phyloP scores from a whole-genome alignment of 495 filamentous ascomycete genomes.

The Neurospora sp. region DNA sequence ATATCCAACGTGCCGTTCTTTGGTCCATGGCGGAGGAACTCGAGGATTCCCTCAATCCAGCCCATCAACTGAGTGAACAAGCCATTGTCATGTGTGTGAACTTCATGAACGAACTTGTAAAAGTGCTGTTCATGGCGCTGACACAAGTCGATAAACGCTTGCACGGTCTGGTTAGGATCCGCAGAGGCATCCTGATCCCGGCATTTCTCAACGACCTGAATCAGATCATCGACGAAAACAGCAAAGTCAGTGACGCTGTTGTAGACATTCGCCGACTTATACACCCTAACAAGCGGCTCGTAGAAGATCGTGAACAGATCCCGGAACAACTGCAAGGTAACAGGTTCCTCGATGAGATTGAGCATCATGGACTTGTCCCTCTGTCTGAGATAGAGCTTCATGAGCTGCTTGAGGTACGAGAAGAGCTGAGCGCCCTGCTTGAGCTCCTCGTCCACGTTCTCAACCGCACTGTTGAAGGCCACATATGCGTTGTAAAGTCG shows the following conservation, averaged over 20 bases:
- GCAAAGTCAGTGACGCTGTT: slow-evolving; percentile 94
- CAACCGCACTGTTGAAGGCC: slow-evolving; percentile 91
- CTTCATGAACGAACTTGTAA: slow-evolving; percentile 98
- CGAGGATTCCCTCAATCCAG: slow-evolving; percentile 94
- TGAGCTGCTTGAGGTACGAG: slow-evolving; percentile 84
- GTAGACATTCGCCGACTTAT: slow-evolving; percentile 98
- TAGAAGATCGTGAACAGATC: slow-evolving; percentile 99
- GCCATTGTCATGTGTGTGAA: slow-evolving; percentile 95
- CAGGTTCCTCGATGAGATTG: slow-evolving; percentile 86
- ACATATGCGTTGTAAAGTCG: slow-evolving; percentile 88
- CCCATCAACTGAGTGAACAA: slow-evolving; percentile 92
- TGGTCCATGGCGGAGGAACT: slow-evolving; percentile 83
- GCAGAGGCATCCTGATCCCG: slow-evolving; percentile 86
- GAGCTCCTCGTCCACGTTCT: slow-evolving; percentile 83
- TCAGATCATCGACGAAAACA: slow-evolving; percentile 82
- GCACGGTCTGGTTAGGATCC: slow-evolving; percentile 97
- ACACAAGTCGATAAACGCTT: slow-evolving; percentile 95
- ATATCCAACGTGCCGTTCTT: slow-evolving; percentile 73
- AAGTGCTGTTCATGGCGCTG: slow-evolving; percentile 91
- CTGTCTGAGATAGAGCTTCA: slow-evolving; percentile 85
- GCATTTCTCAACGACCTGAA: slow-evolving; percentile 75
- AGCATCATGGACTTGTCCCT: slow-evolving; percentile 97
- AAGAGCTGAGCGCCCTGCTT: slow-evolving; percentile 82
- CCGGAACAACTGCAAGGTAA: slow-evolving; percentile 83
- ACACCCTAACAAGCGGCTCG: slow-evolving; percentile 89